phyloP scores from a whole-genome alignment of 129 eudicot species.

The Glebionis coronaria region DNA sequence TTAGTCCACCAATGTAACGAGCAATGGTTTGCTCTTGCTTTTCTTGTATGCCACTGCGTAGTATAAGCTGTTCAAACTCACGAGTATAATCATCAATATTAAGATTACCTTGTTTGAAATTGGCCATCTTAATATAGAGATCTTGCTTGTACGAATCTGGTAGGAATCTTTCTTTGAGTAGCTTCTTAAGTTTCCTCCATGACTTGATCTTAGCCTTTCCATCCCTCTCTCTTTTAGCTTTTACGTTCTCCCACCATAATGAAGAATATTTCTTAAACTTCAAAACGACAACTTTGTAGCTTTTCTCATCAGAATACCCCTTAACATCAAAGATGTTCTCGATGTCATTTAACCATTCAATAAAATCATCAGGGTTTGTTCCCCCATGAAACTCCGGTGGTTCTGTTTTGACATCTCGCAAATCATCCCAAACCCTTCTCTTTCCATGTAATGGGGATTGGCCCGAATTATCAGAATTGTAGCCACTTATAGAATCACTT shows the following conservation, averaged over 20 bases:
- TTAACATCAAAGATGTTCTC: slow-evolving; percentile 13
- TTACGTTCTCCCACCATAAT: slow-evolving; percentile 9
- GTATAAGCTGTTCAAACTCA: too few species aligned
- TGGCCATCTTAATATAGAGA: neutral
- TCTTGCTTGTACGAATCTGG: neutral
- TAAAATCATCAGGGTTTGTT: slow-evolving; percentile 7
- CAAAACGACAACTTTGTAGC: too few species aligned
- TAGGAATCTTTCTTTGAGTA: neutral
- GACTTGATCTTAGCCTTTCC: neutral
- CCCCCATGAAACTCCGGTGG: slow-evolving; percentile 3
- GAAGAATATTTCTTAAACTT: neutral
- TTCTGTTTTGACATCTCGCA: neutral
- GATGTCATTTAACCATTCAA: slow-evolving; percentile 7
- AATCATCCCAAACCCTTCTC: slow-evolving; percentile 6
- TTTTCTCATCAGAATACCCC: slow-evolving; percentile 12
- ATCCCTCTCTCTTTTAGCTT: slow-evolving; percentile 9
- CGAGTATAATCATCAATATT: too few species aligned
- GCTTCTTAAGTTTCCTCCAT: neutral
- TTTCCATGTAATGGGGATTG: neutral
- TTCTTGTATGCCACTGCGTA: too few species aligned
- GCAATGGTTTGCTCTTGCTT: too few species aligned
- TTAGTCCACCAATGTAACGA: too few species aligned
- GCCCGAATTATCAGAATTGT: neutral
- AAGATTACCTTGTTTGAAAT: too few species aligned
- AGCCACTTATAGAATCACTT: neutral